Conservation (phyloP, 1,139 yeast species). For the Candida gigantensis region DNA sequence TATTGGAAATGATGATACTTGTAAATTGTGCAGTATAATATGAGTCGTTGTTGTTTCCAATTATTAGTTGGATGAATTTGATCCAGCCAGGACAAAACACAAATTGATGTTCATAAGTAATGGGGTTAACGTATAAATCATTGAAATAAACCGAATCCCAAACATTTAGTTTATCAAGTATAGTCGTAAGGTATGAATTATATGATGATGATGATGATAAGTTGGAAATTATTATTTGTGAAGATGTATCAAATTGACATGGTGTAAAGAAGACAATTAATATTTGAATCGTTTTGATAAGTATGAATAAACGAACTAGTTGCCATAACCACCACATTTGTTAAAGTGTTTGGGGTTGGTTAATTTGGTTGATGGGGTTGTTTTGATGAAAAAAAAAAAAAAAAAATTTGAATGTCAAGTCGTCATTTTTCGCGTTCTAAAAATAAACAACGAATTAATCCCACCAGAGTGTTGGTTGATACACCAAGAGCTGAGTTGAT, state of each 20-base stretch:
- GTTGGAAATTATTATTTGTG: constrained; percentile 26
- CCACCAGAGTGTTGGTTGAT: no score
- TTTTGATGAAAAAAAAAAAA: neutral
- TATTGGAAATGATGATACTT: constrained; percentile 51
- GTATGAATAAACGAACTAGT: constrained; percentile 22
- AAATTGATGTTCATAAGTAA: constrained; percentile 79
- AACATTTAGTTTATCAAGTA: constrained; percentile 54
- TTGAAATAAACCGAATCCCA: constrained; percentile 90
- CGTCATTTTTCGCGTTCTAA: no score
- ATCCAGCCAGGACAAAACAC: constrained; percentile 88
- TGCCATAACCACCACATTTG: constrained; percentile 8
- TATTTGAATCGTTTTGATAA: constrained; percentile 32
- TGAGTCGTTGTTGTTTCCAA: constrained; percentile 23
- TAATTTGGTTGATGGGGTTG: neutral
- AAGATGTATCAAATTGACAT: constrained; percentile 41
- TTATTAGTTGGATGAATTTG: constrained; percentile 39
- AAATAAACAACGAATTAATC: no score
- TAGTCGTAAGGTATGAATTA: constrained; percentile 14
- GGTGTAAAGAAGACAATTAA: constrained; percentile 36
- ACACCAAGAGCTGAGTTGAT: no score
- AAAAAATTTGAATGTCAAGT: no score
- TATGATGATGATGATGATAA: constrained; percentile 4
- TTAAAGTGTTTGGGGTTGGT: neutral
- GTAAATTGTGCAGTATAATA: constrained; percentile 47
- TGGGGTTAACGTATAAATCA: constrained; percentile 52